phyloP scores from a whole-genome alignment of 2,329 filamentous ascomycete genomes.

The Fusarium hainanense region DNA sequence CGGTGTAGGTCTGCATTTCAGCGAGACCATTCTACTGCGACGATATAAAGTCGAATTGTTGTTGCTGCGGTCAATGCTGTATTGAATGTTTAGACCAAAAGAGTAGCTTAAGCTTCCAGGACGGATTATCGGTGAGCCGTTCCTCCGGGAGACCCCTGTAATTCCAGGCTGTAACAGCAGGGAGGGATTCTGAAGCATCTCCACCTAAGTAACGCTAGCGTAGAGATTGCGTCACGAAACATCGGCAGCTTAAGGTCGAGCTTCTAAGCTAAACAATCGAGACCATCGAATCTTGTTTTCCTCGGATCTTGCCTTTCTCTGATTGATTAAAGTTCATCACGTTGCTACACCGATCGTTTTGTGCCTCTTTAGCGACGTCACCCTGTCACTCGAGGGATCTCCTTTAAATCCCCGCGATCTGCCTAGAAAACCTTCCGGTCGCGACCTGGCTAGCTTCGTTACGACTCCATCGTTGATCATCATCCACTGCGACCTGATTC shows the following conservation, averaged over 20 bases:
- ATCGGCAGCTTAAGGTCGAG: constrained; percentile 30
- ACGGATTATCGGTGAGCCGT: constrained; percentile 30
- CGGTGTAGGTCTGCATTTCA: constrained; percentile 95
- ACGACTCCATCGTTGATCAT: constrained; percentile 24
- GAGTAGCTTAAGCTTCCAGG: constrained; percentile 32
- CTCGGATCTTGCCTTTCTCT: constrained; percentile 14
- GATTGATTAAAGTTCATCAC: constrained; percentile 24
- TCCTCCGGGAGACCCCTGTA: constrained; percentile 6
- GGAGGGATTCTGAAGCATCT: constrained; percentile 9
- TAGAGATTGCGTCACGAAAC: constrained; percentile 45
- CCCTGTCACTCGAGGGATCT: constrained; percentile 11
- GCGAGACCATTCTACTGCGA: constrained; percentile 52
- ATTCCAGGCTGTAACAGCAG: neutral
- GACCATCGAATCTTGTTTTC: constrained; percentile 31
- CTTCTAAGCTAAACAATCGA: constrained; percentile 15
- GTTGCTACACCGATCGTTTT: constrained; percentile 1
- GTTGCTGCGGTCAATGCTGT: constrained; percentile 7
- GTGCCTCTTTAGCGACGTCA: constrained; percentile 30
- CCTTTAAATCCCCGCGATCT: constrained; percentile 22
- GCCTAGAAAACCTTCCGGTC: constrained; percentile 7
- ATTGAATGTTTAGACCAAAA: constrained; percentile 36
- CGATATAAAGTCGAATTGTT: constrained; percentile 31
- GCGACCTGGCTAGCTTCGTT: constrained; percentile 24
- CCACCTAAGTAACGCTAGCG: constrained; percentile 31
- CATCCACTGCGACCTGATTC: neutral